A percentile compares a stretch with the other conserved stretches of the same genome.
Conservation (phyloP, 306 rosid species). For the Psophocarpus tetragonolobus region DNA sequence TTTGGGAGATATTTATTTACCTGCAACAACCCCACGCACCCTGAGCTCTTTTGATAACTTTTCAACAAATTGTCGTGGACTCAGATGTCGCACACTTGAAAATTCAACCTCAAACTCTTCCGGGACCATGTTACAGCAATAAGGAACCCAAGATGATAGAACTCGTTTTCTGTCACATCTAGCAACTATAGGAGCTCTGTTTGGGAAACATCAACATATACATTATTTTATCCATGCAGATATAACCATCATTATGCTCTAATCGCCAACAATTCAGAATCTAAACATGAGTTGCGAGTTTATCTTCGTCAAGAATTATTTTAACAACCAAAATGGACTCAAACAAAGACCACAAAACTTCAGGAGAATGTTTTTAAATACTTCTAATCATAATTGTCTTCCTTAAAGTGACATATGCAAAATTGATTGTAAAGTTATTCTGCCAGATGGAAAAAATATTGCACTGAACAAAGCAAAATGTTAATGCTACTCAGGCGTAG, state of each 20-base stretch:
- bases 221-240: background rate
- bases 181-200: slow-evolving; percentile 93
- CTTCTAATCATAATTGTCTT: background rate
- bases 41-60: slow-evolving; percentile 76
- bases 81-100: slow-evolving; percentile 77
- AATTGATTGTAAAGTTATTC: background rate
- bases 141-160: slow-evolving; percentile 81
- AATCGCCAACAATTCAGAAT: background rate
- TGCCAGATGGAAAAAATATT: background rate
- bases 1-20: slow-evolving; percentile 47
- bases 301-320: slow-evolving; percentile 5
- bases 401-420: slow-evolving; percentile 2
- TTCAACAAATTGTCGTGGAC: slow-evolving; percentile 81
- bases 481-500: background rate
- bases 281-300: background rate
- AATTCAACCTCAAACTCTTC: slow-evolving; percentile 75
- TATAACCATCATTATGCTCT: background rate
- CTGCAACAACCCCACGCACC: slow-evolving; percentile 88
- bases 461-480: background rate
- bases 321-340: background rate
- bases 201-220: slow-evolving; percentile 27
- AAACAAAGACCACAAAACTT: background rate
- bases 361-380: background rate
- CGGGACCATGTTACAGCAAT: slow-evolving; percentile 65
- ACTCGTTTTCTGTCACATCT: slow-evolving; percentile 80